A percentile compares a stretch with the other conserved stretches of the same genome.
phyloP scores from a whole-genome alignment of 371 early-diverging fungal genomes.

The Circinella umbellata region DNA sequence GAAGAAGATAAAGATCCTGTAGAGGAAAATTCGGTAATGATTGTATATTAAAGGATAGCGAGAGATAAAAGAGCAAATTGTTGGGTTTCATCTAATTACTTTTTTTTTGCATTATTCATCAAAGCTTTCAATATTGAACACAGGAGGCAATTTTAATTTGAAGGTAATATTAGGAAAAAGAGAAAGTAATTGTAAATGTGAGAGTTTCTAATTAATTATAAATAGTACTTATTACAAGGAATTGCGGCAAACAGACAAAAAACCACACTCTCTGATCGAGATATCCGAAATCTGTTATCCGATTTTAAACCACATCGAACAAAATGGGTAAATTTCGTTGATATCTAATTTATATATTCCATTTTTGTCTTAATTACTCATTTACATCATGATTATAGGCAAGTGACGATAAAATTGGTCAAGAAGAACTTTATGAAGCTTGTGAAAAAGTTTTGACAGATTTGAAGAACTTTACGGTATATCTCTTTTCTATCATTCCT shows the following conservation, averaged over 20 bases:
- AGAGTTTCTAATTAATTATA: neutral
- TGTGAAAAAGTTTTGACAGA: constrained; percentile 85
- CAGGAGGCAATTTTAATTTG: constrained; percentile 60
- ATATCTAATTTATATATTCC: too few relatives aligned
- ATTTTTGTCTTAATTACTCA: too few relatives aligned
- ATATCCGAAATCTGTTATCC: constrained; percentile 76
- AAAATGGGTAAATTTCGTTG: constrained; percentile 71
- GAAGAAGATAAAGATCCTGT: constrained; percentile 55
- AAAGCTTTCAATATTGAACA: constrained; percentile 52
- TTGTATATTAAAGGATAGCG: neutral
- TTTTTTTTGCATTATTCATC: too few relatives aligned
- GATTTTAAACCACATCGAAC: constrained; percentile 87
- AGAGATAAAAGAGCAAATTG: too few relatives aligned
- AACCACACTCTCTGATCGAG: constrained; percentile 70
- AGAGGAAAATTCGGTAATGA: constrained; percentile 29
- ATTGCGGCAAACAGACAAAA: constrained; percentile 74
- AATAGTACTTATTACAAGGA: constrained; percentile 74
- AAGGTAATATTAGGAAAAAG: constrained; percentile 40
- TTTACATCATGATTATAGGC: constrained; percentile 47
- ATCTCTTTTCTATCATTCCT: neutral
- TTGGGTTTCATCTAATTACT: too few relatives aligned
- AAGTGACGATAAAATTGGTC: constrained; percentile 86
- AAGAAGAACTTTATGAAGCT: constrained; percentile 90
- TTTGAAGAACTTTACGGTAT: constrained; percentile 76
- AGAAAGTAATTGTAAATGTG: neutral